Conservation (phyloP, 805 yeast genomes). For the Saccharomyces mikatae region DNA sequence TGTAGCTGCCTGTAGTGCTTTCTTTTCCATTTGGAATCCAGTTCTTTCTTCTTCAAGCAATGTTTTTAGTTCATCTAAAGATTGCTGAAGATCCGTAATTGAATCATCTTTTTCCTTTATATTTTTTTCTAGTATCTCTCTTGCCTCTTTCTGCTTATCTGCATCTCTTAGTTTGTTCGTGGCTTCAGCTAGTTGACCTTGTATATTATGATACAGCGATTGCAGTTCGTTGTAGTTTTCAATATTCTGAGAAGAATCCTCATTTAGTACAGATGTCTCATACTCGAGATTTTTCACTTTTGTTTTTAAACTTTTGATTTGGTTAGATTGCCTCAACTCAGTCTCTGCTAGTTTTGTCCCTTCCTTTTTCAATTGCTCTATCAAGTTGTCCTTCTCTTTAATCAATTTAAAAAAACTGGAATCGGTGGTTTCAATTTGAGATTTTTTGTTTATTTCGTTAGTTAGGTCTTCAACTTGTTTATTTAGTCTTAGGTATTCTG, state of each 20-base stretch:
- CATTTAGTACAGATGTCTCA: constrained; percentile 18
- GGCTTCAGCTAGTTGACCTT: constrained; percentile 6
- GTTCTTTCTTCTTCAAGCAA: not conserved
- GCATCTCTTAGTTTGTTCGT: not conserved
- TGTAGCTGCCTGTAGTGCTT: constrained; percentile 27
- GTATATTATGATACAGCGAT: constrained; percentile 13
- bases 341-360: constrained; percentile 65
- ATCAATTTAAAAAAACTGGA: constrained; percentile 18
- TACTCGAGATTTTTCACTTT: constrained; percentile 31
- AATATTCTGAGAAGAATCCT: constrained; percentile 21
- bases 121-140: constrained; percentile 16
- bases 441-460: not conserved
- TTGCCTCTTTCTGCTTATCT: constrained; percentile 1
- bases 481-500: constrained; percentile 3
- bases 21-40: constrained; percentile 18
- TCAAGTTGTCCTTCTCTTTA: constrained; percentile 43
- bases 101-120: constrained; percentile 20
- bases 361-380: constrained; percentile 61
- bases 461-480: constrained; percentile 2
- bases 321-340: constrained; percentile 60
- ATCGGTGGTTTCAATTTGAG: constrained; percentile 4
- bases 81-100: constrained; percentile 10
- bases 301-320: constrained; percentile 53
- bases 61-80: constrained; percentile 1
- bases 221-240: constrained; percentile 21